Base-by-base conservation (phyloP, 305 asterid species). In the Fraxinus greggii region DNA sequence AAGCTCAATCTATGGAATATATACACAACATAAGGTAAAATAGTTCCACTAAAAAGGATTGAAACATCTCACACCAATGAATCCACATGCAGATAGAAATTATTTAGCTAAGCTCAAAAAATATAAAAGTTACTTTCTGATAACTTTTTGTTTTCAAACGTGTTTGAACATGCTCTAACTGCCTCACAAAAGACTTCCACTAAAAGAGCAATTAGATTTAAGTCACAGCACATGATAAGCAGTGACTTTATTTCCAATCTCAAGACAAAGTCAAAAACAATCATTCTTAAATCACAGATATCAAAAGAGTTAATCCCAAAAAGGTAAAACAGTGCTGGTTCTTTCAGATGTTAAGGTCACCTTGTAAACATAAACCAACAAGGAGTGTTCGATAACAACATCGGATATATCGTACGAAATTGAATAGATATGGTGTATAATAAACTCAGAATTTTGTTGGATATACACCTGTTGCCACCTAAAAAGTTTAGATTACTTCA, bases 1-100 rank as follows among this genome's bases (percentile, higher is more conserved):
- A 85, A 96, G 94, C 89, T 92, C 93, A 85, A 93, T 86, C 99
- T 96, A 85, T 48, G 36, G 31, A 81, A 42, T 77, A 72, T 15
- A 72, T 79, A 70, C 29, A 15, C 72, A 40, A 51, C 70, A 76
- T 10, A 8, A 54, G 23, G 38, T 36, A 56, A 54, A 72, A 42
- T 35, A 69, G 42, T 78, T 63, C 29, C 36, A 42, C 36, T 2
- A 70, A 31, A 24, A 42, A 35, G 10, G 76, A 21, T 28, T 7
- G 38, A 78, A 7, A 51, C 63, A 48, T n/a, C 56, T 75, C 33
- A 69, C 54, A 40, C 72, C 29, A 56, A n/a, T 9, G 15, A 59
- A 0, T 51, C 63, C 24, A n/a, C 63, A 17, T 17, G 23, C 63
- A 51, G 24, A 17, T 54, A 5, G 63, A 54, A n/a, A n/a, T 17